A percentile compares a stretch with the other conserved stretches of the same genome.
These are phyloP conservation scores for Firmiana major DNA, from an alignment of 345 rosid species.

Conservation along the genomic window DNA sequence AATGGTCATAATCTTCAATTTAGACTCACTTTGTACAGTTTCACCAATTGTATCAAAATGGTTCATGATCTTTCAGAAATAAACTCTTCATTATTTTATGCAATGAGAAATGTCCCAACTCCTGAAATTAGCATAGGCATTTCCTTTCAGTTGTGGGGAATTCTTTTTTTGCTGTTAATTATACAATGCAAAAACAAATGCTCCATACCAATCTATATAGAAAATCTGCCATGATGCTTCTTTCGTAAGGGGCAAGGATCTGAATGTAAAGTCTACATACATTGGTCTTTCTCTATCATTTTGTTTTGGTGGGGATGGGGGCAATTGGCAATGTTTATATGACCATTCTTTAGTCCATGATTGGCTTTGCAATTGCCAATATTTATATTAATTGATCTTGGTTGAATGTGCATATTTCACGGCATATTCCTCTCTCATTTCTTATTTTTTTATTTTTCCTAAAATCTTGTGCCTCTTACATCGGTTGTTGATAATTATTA, in stretches of 20 bases:
- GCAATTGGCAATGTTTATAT: not conserved
- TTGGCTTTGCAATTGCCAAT: not conserved
- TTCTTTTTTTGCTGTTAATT: not conserved
- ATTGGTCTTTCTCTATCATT: not conserved
- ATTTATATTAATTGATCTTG: too few species aligned
- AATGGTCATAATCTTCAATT: not conserved
- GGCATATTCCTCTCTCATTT: not conserved
- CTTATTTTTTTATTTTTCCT: not conserved
- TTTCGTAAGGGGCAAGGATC: not conserved
- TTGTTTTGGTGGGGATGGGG: not conserved
- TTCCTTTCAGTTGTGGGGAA: not conserved
- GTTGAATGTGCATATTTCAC: not conserved
- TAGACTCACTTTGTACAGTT: not conserved
- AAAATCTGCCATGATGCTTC: not conserved
- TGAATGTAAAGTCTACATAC: not conserved
- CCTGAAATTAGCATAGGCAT: not conserved
- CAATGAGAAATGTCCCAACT: not conserved
- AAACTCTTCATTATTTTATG: not conserved
- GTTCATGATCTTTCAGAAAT: constrained; percentile 2
- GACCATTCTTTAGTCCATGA: not conserved
- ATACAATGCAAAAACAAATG: not conserved
- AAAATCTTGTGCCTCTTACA: not conserved
- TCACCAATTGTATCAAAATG: not conserved
- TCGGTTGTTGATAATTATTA: not conserved
- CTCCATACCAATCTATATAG: not conserved